Evolutionary conservation across 2,329 filamentous ascomycete species (phyloP).

Genomic region (Alternaria sp.): DNA sequence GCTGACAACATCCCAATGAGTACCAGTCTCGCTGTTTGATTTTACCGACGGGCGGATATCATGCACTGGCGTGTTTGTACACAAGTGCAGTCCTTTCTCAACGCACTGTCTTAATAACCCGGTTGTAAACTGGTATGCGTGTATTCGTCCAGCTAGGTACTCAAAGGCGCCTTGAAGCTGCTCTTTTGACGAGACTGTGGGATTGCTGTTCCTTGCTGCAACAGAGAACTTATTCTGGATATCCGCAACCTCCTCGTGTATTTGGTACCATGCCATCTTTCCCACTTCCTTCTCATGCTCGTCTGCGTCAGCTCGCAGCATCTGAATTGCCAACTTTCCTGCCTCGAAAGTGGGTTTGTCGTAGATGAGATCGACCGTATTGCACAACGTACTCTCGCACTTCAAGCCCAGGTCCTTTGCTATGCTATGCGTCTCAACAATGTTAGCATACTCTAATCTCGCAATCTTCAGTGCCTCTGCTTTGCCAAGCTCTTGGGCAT

Average conservation of each 20-base stretch:
- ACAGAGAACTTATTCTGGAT: slow-evolving; percentile 31
- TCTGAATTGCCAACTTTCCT: slow-evolving; percentile 38
- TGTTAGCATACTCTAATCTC: slow-evolving; percentile 54
- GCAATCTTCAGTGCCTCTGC: slow-evolving; percentile 59
- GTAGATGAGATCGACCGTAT: slow-evolving; percentile 68
- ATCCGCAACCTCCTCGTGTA: slow-evolving; percentile 25
- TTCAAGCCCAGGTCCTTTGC: slow-evolving; percentile 56
- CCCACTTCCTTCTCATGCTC: slow-evolving; percentile 35
- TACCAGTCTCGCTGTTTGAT: neutral
- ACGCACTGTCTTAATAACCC: slow-evolving; percentile 37
- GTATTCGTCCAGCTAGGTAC: slow-evolving; percentile 44
- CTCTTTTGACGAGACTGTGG: slow-evolving; percentile 24
- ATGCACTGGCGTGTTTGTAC: slow-evolving; percentile 42
- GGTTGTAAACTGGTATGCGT: slow-evolving; percentile 46
- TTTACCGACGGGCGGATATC: slow-evolving; percentile 19
- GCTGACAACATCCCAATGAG: slow-evolving; percentile 33
- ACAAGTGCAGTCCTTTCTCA: slow-evolving; percentile 37
- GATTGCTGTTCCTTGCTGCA: slow-evolving; percentile 29
- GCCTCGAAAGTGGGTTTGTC: slow-evolving; percentile 49
- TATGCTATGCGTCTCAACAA: slow-evolving; percentile 65
- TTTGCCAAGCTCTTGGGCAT: slow-evolving; percentile 57
- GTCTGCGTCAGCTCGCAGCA: slow-evolving; percentile 30
- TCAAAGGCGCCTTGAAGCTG: slow-evolving; percentile 40
- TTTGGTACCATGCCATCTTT: slow-evolving; percentile 41
- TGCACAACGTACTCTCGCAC: slow-evolving; percentile 59